Evolutionary conservation across 169 alveolate species (phyloP), one percentile per base, ranked within the genome.

Genomic region (Fabrea salina): DNA sequence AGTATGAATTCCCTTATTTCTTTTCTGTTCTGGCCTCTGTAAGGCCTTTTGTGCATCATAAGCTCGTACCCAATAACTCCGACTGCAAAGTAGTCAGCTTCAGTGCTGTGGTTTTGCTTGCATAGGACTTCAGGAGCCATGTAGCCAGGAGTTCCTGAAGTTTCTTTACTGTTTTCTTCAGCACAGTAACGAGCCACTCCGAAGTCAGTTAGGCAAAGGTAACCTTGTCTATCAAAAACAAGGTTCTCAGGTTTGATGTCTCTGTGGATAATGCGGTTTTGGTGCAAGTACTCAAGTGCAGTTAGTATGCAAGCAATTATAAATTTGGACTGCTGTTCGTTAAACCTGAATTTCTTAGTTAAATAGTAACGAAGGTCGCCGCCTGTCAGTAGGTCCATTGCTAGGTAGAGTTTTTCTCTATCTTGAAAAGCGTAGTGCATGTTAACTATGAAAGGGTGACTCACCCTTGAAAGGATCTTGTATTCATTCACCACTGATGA

Each of bases 121-220:
- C 66, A 71, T 80, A 86, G 56, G 92, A 78, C 50, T 25, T 76
- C 82, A 75, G 75, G 87, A 43, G 54, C 87, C 91, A 89, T 85
- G 68, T 89, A 89, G 1, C 90, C 90, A 35, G 92, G 93, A 8
- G 93, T 87, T 7, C 95, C 95, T 51, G 87, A 70, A 7, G 92
- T 91, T 35, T 91, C 95, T 13, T 80, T 30, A 1, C 83, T 27
- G 57, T 90, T 90, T 49, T 75, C 83, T 8, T 76, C 79, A 49
- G 75, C 67, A 64, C 83, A 66, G 11, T 72, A 19, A 58, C 92
- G 78, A 19, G 95, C 86, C 25, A 90, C 74, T 13, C 93, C 93
- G 33, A 87, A 87, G 53, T 90, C 95, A 13, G 93, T 77, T 19
- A 90, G 44, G 61, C 89, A 79, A 0, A 84, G 47, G 54, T 87